Evolutionary conservation across 1,139 yeast species (phyloP), one percentile per base, ranked within the genome.

Genomic region (Zygosaccharomyces sapae): DNA sequence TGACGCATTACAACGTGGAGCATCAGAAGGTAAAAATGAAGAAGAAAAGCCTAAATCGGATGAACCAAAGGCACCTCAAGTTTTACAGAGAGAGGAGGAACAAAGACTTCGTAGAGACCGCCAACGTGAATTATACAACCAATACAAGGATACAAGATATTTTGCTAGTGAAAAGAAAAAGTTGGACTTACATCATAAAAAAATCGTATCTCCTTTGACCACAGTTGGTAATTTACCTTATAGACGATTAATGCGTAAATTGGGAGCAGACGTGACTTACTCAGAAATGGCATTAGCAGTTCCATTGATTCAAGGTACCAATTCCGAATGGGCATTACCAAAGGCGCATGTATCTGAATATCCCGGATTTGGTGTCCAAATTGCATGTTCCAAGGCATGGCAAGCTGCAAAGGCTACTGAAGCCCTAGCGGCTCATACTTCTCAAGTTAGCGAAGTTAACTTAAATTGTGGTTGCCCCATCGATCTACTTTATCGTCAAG

Each of bases 381-480:
- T 92, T 37, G 97, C 98, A 2, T 81, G 96, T 19, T 74, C 90
- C 13, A 90, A 89, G 68, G 90, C 87, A 51, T 88, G 96, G 95
- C 94, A 90, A 55, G 95, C 95, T 3, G 79, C 90, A 31, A 89
- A 87, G 66, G 95, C 96, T 3, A 83, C 95, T 5, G 97, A 92
- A 67, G 81, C 83, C 4, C 70, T 92, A 24, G 74, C 80, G n/a
- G 45, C 53, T 3, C 45, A 54, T 35, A 47, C 57, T 19, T 43
- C 46, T 12, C 46, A 48, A 38, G 79, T 84, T 18, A 79, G 86
- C 30, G 97, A 92, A 65, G 72, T 92, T 55, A 94, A 92, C 64
- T 75, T 92, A 61, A 92, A 92, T 69, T 86, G 96, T 65, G 99
- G 99, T 2, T 92, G 99, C 67, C 99, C 99, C 12, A 92, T 92